Percentiles rank a stretch among this genome's conserved stretches.
Evolutionary conservation across 805 yeast genomes (phyloP).

Genomic region (Wickerhamiella domercqiae): DNA sequence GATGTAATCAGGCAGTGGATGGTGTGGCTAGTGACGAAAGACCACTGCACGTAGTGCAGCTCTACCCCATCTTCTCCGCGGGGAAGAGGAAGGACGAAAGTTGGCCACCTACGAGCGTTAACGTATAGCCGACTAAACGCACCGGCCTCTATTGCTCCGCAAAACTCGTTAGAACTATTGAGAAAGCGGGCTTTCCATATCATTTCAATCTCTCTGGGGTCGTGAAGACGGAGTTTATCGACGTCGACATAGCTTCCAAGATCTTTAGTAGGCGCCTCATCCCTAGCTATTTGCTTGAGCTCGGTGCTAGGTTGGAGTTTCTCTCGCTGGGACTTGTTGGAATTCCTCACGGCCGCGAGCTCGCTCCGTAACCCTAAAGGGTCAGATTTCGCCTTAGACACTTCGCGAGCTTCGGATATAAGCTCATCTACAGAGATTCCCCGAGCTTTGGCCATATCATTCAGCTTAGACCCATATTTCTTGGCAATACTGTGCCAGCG

Average conservation of each 20-base stretch:
- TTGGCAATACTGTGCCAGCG: slow-evolving; percentile 18
- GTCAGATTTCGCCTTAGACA: slow-evolving; percentile 2
- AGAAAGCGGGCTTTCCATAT: slow-evolving; percentile 84
- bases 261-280: slow-evolving; percentile 34
- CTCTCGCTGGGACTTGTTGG: not conserved
- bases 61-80: slow-evolving; percentile 37
- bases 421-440: slow-evolving; percentile 14
- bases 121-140: slow-evolving; percentile 49
- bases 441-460: slow-evolving; percentile 18
- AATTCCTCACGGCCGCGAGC: not conserved
- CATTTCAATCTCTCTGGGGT: slow-evolving; percentile 49
- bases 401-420: slow-evolving; percentile 8
- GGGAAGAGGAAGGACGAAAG: slow-evolving; percentile 83
- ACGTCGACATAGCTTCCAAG: slow-evolving; percentile 56
- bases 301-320: not conserved
- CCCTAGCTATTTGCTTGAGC: not conserved
- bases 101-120: slow-evolving; percentile 59
- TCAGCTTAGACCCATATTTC: slow-evolving; percentile 30
- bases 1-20: slow-evolving; percentile 84
- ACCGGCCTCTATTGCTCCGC: slow-evolving; percentile 44
- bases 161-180: slow-evolving; percentile 39
- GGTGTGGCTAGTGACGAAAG: slow-evolving; percentile 67
- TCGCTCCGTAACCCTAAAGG: not conserved
- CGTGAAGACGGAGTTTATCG: slow-evolving; percentile 44
- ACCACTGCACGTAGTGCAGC: slow-evolving; percentile 89